Conservation (phyloP, 371 early-diverging fungal species). For the Ordospora pajunii region DNA sequence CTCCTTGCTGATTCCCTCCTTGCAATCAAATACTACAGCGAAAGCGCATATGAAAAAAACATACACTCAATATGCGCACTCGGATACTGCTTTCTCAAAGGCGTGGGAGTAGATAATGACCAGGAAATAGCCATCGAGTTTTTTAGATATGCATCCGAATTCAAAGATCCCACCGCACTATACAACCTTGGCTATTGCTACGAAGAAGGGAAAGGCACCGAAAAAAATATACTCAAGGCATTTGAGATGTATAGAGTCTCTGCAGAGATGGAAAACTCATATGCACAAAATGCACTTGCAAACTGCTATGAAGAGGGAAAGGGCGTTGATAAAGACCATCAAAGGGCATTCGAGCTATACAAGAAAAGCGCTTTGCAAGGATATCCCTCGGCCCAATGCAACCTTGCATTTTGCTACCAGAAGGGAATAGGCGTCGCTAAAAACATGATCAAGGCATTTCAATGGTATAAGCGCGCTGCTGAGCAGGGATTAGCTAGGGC, state of each 20-base stretch:
- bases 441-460: slow-evolving; percentile 65
- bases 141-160: slow-evolving; percentile 78
- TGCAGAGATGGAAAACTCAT: slow-evolving; percentile 72
- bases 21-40: slow-evolving; percentile 67
- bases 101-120: slow-evolving; percentile 68
- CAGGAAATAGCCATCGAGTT: slow-evolving; percentile 73
- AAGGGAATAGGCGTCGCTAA: slow-evolving; percentile 69
- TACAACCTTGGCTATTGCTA: slow-evolving; percentile 85
- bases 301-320: slow-evolving; percentile 69
- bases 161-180: slow-evolving; percentile 83
- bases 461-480: slow-evolving; percentile 71
- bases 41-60: slow-evolving; percentile 69
- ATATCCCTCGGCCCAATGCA: slow-evolving; percentile 69
- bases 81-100: slow-evolving; percentile 78
- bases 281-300: slow-evolving; percentile 76
- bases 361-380: slow-evolving; percentile 64
- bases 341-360: slow-evolving; percentile 61
- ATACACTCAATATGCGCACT: slow-evolving; percentile 71
- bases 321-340: slow-evolving; percentile 59
- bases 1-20: slow-evolving; percentile 64
- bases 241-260: slow-evolving; percentile 70
- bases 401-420: slow-evolving; percentile 71
- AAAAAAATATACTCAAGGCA: slow-evolving; percentile 68
- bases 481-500: slow-evolving; percentile 70
- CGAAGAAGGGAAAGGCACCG: slow-evolving; percentile 70